A percentile compares a stretch with the other conserved stretches of the same genome.
These are phyloP conservation scores for Pleurotus giganteus DNA, from an alignment of 768 basidiomycete genomes.

Conservation along the genomic window DNA sequence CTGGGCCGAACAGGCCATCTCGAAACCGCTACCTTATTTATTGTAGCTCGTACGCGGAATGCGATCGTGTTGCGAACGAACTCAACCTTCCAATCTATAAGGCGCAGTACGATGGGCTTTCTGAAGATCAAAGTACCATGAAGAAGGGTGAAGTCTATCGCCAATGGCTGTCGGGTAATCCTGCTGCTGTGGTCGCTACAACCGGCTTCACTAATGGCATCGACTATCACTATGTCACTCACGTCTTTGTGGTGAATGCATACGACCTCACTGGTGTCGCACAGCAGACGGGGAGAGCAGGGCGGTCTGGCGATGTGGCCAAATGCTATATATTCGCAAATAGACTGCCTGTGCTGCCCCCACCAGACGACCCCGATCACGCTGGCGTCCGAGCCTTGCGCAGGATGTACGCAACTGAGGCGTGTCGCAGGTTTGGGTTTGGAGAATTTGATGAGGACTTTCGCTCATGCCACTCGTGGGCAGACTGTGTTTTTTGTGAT, in stretches of 20 bases:
- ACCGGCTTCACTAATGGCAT: slow-evolving; percentile 9
- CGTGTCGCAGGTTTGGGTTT: slow-evolving; percentile 2
- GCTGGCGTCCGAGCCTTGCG: background rate
- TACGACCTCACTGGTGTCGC: background rate
- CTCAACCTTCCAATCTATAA: slow-evolving; percentile 5
- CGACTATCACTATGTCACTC: background rate
- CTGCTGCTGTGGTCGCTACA: too few relatives aligned
- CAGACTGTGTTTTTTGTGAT: background rate
- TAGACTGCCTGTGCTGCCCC: background rate
- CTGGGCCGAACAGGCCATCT: background rate
- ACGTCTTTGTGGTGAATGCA: slow-evolving; percentile 4
- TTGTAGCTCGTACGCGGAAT: slow-evolving; percentile 2
- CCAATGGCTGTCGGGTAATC: too few relatives aligned
- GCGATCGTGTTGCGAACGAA: background rate
- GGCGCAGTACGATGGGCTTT: background rate
- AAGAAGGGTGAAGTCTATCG: too few relatives aligned
- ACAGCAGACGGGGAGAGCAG: slow-evolving; percentile 8
- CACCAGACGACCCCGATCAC: background rate
- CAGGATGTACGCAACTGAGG: background rate
- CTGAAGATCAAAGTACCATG: too few relatives aligned
- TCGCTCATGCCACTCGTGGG: slow-evolving; percentile 6
- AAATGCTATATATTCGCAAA: background rate
- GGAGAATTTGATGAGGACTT: background rate
- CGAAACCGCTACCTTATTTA: slow-evolving; percentile 3
- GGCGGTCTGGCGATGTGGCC: background rate